Evolutionary conservation across 2,329 filamentous ascomycete species (phyloP), one percentile per base, ranked within the genome.

Genomic region (Podosphaera fusca): DNA sequence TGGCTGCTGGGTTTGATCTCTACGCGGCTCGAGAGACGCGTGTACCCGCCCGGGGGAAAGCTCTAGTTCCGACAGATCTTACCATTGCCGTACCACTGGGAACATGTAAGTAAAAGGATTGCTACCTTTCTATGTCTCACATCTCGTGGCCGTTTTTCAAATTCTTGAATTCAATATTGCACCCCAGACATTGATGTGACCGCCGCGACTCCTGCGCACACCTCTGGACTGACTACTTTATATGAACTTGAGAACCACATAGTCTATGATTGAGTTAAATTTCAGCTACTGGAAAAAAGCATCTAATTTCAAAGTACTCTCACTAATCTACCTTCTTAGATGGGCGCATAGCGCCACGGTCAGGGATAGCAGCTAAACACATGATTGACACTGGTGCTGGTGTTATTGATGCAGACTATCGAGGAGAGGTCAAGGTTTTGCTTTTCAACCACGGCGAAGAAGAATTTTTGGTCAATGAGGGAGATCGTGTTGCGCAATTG

Each of bases 391-490:
- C 86, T 0, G 88, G 94, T 60, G 92, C 92, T 0, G 92, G 92
- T 57, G 92, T 98, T 61, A 96, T 98, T 65, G 92, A 98, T 70
- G 89, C 90, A 38, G 92, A 98, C 71, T 98, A 98, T 74, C 80
- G 92, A 40, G 92, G 92, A 29, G 85, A 85, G 63, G 84, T 98
- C 65, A 95, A 94, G 75, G 85, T 98, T 33, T 76, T 98, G 63
- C 79, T 98, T 56, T 96, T 96, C 71, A 98, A 98, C 73, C 83
- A 94, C 70, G 78, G 77, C 55, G 88, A 95, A 55, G 71, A 72
- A 46, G 88, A 95, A 68, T 96, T 94, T 67, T 75, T 72, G 61
- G 75, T 98, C 62, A 83, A 84, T 66, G 81, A 84, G 67, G 90
- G 90, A 55, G 92, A 98, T 70, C 84, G 92, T 56, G 75, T 98